Base-by-base conservation (phyloP, 202 grass and related monocot genomes). In the Alloteropsis angusta region DNA sequence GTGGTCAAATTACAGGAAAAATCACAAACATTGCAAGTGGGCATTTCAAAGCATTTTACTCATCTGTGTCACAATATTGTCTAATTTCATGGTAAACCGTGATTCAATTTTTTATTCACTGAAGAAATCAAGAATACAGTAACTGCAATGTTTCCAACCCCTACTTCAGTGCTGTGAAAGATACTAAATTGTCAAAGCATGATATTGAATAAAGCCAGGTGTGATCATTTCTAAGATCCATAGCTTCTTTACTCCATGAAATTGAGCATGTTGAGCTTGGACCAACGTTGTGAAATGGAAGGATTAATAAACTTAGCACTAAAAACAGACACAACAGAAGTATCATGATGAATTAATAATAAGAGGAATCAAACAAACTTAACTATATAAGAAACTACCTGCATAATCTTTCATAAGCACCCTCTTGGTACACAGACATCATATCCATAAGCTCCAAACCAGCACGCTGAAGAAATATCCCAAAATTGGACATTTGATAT, bases 381-480 rank as follows among this genome's bases (percentile, higher is more conserved):
- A 49, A 82, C 26, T 35, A 62, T 36, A 65, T 65, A 76, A 71
- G 11, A 26, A 71, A 30, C 75, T 77, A 92, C 94, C 96, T 99
- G 92, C 96, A 99, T 55, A 99, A 83, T 71, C 92, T 92, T 84
- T 99, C 96, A 47, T 95, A 99, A 71, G 96, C 92, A 71, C 96
- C 96, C 86, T 99, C 96, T 96, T 99, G 96, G 88, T 99, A 99
- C 45, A 99, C 88, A 43, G 96, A 96, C 96, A 99, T 95, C 85
- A 99, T 79, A 85, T 99, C 96, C 96, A 99, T 99, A 81, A 99
- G 96, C 81, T 99, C 96, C 84, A 99, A 95, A 73, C 96, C 96
- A 87, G 96, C 96, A 80, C 92, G 90, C 92, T 99, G 88, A 76
- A 72, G 28, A 74, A 83, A 90, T 56, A 65, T 61, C 32, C n/a